Conservation (phyloP, 2,329 filamentous ascomycete genomes). For the Epichloe coenophiala region DNA sequence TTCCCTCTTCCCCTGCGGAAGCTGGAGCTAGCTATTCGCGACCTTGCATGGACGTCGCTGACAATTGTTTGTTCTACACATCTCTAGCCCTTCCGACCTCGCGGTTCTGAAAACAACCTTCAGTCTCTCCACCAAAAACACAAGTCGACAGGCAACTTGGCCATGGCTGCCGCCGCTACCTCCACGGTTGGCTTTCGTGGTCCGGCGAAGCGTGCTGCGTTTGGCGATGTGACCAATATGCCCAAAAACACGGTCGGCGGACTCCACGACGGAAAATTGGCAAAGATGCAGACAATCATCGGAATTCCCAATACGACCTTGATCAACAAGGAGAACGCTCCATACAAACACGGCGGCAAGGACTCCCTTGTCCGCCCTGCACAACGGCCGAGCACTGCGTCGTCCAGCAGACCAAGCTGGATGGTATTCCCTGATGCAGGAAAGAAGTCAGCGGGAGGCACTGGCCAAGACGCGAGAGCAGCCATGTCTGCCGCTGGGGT, state of each 20-base stretch:
- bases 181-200: slow-evolving; percentile 20
- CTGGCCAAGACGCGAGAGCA: slow-evolving; percentile 4
- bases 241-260: slow-evolving; percentile 21
- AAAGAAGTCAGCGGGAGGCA: slow-evolving; percentile 11
- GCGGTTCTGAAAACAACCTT: slow-evolving; percentile 41
- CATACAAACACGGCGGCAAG: slow-evolving; percentile 14
- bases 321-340: slow-evolving; percentile 32
- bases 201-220: slow-evolving; percentile 60
- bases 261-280: slow-evolving; percentile 22
- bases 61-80: neutral
- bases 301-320: slow-evolving; percentile 13
- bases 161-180: slow-evolving; percentile 13
- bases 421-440: slow-evolving; percentile 3
- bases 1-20: neutral
- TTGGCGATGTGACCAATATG: slow-evolving; percentile 72
- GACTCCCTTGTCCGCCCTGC: slow-evolving; percentile 26
- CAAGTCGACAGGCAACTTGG: slow-evolving; percentile 60
- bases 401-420: neutral
- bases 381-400: slow-evolving; percentile 12
- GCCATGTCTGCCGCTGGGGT: slow-evolving; percentile 3
- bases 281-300: slow-evolving; percentile 17
- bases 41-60: neutral
- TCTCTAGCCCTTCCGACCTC: slow-evolving; percentile 25
- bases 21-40: neutral
- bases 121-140: slow-evolving; percentile 58